Evolutionary conservation across 768 basidiomycete genomes (phyloP), one percentile per base, ranked within the genome.

Genomic region (Rhizopogon vinicolor): DNA sequence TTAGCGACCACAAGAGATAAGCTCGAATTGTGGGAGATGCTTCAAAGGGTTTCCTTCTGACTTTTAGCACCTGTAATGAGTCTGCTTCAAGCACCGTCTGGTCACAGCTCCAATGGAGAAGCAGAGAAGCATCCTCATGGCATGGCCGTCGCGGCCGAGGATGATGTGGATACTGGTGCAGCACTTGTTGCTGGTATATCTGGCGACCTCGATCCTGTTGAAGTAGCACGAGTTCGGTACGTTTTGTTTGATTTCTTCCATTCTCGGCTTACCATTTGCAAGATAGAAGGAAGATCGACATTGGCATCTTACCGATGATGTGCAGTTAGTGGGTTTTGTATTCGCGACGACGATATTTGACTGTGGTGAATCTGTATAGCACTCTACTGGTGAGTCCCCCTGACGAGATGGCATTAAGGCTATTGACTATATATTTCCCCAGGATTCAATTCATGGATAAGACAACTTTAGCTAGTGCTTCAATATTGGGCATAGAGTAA

Each of bases 381-480:
- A 28, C 75, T 85, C 37, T 86, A 84, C 60, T 83, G 76, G 82
- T 84, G 61, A 35, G 72, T 13, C 33, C 10, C 14, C 12, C 50
- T 8, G 10, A 31, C 19, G 3, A 33, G 12, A 10, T 12, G 10
- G 7, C 19, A 3, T 7, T 22, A 5, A 6, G 44, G 9, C 49
- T 37, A 19, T 39, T 14, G 18, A 44, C 13, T 22, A 25, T 31
- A 3, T 16, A 25, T 52, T 42, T 13, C 22, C 7, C n/a, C 56
- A 84, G 87, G 79, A 77, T 89, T n/a, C 86, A 89, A 63, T 88
- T 84, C 57, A 88, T 88, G 84, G 87, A 89, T 59, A 88, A 88
- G 69, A 84, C 82, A 0, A 89, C 87, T 0, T 72, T 89, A 3
- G 86, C 85, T 1, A 81, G 77, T 55, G 63, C 85, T 1, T 81